Conservation (phyloP, 2,329 filamentous ascomycete species). For the Cercospora beticola region DNA sequence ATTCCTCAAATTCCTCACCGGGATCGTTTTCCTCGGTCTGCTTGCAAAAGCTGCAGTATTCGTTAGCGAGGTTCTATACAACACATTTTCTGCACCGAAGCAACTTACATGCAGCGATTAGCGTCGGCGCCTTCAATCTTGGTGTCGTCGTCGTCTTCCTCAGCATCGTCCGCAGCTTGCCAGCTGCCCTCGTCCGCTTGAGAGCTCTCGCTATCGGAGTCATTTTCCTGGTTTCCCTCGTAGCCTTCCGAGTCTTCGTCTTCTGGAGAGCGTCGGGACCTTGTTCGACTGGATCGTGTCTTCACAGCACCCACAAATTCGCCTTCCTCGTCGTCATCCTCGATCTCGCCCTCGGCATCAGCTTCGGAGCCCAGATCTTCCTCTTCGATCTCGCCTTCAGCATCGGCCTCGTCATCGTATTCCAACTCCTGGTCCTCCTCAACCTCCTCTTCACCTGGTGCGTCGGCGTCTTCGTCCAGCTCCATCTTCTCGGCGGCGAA, state of each 20-base stretch:
- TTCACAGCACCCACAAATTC: conserved; percentile 44
- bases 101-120: conserved; percentile 65
- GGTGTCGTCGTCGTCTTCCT: conserved; percentile 47
- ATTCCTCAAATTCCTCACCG: conserved; percentile 75
- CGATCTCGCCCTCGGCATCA: conserved; percentile 54
- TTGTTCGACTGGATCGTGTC: conserved; percentile 35
- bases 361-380: conserved; percentile 41
- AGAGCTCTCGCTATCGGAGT: conserved; percentile 45
- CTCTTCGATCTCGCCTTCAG: conserved; percentile 39
- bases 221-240: conserved; percentile 37
- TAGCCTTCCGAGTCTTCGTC: conserved; percentile 42
- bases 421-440: conserved; percentile 30
- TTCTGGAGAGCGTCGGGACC: conserved; percentile 37
- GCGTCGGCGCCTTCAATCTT: conserved; percentile 54
- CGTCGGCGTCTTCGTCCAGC: conserved; percentile 29
- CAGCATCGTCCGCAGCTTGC: conserved; percentile 54
- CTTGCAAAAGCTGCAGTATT: conserved; percentile 69
- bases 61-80: conserved; percentile 22
- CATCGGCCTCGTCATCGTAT: conserved; percentile 38
- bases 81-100: background rate
- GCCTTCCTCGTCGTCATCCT: conserved; percentile 46
- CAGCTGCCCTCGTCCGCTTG: conserved; percentile 55
- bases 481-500: conserved; percentile 25
- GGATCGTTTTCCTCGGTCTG: conserved; percentile 81
- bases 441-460: conserved; percentile 32